Evolutionary conservation across 1,284 basidiomycete species (phyloP).

Genomic region (Puccinia horiana): DNA sequence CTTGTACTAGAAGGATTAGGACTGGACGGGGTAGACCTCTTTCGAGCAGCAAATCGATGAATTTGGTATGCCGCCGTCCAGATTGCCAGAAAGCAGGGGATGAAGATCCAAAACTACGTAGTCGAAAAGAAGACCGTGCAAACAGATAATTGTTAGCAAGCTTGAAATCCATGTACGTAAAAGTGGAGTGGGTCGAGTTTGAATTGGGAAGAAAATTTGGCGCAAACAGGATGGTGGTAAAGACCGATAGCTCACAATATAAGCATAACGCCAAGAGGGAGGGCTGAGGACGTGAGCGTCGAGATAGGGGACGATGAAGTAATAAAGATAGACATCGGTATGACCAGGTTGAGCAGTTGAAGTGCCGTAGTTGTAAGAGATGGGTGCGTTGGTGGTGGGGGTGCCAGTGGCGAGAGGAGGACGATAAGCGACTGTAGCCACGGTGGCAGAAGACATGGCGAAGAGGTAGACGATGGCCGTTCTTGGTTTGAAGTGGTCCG

Average conservation of each 20-base stretch:
- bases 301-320: slow-evolving; percentile 56
- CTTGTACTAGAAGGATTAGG: not conserved
- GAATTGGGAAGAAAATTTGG: not conserved
- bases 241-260: slow-evolving; percentile 55
- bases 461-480: not conserved
- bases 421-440: slow-evolving; percentile 33
- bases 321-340: slow-evolving; percentile 48
- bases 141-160: not conserved
- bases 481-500: not conserved
- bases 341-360: slow-evolving; percentile 45
- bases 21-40: not conserved
- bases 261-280: slow-evolving; percentile 60
- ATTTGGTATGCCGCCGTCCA: slow-evolving; percentile 37
- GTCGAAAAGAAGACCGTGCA: not conserved
- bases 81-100: not conserved
- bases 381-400: slow-evolving; percentile 19
- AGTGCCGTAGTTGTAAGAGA: slow-evolving; percentile 29
- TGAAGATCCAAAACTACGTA: slow-evolving; percentile 44
- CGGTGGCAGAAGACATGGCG: slow-evolving; percentile 20
- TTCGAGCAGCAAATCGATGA: not conserved
- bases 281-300: slow-evolving; percentile 59
- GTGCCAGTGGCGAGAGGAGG: slow-evolving; percentile 40
- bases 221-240: not conserved
- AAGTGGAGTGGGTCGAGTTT: not conserved
- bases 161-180: not conserved